Conservation (phyloP, 495 filamentous ascomycete species). For the Elasticomyces elasticus region DNA sequence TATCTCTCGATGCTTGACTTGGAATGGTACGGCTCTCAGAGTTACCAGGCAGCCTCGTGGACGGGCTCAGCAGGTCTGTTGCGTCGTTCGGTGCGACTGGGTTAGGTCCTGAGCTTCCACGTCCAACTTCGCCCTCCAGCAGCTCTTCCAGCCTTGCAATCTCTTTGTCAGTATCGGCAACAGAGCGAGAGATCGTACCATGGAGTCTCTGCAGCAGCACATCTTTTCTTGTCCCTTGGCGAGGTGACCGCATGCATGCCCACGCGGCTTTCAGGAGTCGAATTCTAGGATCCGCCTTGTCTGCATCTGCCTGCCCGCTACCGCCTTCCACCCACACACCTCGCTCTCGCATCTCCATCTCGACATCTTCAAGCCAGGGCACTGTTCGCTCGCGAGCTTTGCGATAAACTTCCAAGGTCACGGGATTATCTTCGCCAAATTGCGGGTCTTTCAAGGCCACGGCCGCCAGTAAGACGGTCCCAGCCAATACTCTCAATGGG, state of each 20-base stretch:
- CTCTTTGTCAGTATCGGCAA: background rate
- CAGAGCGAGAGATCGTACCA: background rate
- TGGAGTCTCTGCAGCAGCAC: background rate
- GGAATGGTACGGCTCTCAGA: no score
- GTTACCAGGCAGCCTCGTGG: no score
- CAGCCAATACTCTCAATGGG: background rate
- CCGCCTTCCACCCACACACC: background rate
- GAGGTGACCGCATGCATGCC: background rate
- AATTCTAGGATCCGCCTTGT: background rate
- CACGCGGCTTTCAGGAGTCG: background rate
- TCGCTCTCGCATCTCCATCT: background rate
- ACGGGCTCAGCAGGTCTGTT: no score
- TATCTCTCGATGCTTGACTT: no score
- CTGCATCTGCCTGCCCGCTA: background rate
- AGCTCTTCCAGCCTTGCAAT: background rate
- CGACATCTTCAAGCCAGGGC: background rate
- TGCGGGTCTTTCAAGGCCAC: background rate
- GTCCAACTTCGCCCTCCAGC: background rate
- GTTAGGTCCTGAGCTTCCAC: no score
- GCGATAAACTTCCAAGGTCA: background rate
- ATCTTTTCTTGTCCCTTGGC: background rate
- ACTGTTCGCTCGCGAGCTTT: background rate
- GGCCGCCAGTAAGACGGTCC: background rate
- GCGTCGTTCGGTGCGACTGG: no score
- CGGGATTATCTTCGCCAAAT: background rate